phyloP scores from a whole-genome alignment of 1,284 basidiomycete genomes.

The Somion occarium region DNA sequence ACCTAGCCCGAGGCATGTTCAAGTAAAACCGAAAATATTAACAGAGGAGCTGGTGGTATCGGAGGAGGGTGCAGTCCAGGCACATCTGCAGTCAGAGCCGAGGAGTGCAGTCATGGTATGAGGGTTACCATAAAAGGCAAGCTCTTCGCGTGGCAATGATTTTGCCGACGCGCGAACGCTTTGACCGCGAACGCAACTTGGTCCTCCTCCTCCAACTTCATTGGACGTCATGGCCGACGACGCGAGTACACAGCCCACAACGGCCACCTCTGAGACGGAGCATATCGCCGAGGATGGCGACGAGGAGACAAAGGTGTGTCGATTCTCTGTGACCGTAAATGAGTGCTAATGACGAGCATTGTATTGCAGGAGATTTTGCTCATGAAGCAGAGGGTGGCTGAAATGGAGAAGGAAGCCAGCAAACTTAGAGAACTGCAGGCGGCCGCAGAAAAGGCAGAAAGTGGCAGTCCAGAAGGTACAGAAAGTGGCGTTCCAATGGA shows the following conservation, averaged over 20 bases:
- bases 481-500: slow-evolving; percentile 51
- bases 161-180: background rate
- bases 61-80: slow-evolving; percentile 5
- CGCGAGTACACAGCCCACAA: slow-evolving; percentile 24
- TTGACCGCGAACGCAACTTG: background rate
- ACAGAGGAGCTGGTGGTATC: background rate
- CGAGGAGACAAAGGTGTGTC: no score
- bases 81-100: background rate
- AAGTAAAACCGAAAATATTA: background rate
- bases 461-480: slow-evolving; percentile 35
- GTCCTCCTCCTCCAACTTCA: background rate
- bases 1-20: slow-evolving; percentile 57
- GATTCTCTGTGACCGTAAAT: no score
- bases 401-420: slow-evolving; percentile 90
- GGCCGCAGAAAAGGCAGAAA: slow-evolving; percentile 65
- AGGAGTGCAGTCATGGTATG: slow-evolving; percentile 8
- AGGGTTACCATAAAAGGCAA: slow-evolving; percentile 6
- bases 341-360: no score
- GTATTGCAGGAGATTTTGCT: slow-evolving; percentile 74
- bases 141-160: background rate
- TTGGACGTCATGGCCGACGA: slow-evolving; percentile 27
- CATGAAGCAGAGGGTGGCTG: slow-evolving; percentile 91
- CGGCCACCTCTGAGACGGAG: slow-evolving; percentile 21
- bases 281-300: slow-evolving; percentile 34
- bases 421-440: slow-evolving; percentile 90